Conservation (phyloP, 805 yeast genomes). For the Lipomyces mesembrius region DNA sequence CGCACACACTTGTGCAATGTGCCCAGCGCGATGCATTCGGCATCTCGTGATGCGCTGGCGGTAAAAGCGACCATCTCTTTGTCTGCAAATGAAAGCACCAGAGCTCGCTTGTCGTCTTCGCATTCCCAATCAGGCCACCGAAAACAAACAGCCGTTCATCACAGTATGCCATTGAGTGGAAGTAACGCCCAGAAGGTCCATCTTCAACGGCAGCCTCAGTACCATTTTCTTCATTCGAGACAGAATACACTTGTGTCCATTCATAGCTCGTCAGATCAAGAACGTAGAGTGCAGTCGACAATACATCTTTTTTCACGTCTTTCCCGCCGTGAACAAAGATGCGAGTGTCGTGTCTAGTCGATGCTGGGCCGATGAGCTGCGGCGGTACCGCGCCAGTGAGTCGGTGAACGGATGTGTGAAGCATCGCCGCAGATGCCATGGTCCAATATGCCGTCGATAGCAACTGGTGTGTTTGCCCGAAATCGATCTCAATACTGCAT, state of each 20-base stretch:
- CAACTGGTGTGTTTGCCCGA: neutral
- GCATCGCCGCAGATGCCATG: constrained; percentile 14
- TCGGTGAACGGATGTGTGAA: constrained; percentile 9
- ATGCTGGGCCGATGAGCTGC: constrained; percentile 29
- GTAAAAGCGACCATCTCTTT: constrained; percentile 17
- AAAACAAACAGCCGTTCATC: constrained; percentile 20
- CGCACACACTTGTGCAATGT: constrained; percentile 31
- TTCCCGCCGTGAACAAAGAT: constrained; percentile 33
- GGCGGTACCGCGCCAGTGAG: constrained; percentile 32
- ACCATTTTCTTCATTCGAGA: neutral
- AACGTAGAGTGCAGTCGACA: constrained; percentile 24
- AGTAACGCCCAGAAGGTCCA: constrained; percentile 23
- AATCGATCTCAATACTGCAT: neutral
- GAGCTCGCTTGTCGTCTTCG: constrained; percentile 19
- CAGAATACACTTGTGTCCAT: constrained; percentile 24
- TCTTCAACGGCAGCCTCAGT: constrained; percentile 7
- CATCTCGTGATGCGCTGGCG: constrained; percentile 10
- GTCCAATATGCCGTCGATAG: neutral
- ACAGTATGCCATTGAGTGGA: constrained; percentile 27
- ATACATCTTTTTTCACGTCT: constrained; percentile 9
- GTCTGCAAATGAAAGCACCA: constrained; percentile 26
- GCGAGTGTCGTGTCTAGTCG: constrained; percentile 6
- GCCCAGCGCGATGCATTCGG: constrained; percentile 27
- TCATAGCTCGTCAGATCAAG: constrained; percentile 25
- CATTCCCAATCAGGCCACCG: constrained; percentile 25